A percentile compares a stretch with the other conserved stretches of the same genome.
Conservation (phyloP, 495 filamentous ascomycete genomes). For the Aspergillus sclerotiicarbonarius region DNA sequence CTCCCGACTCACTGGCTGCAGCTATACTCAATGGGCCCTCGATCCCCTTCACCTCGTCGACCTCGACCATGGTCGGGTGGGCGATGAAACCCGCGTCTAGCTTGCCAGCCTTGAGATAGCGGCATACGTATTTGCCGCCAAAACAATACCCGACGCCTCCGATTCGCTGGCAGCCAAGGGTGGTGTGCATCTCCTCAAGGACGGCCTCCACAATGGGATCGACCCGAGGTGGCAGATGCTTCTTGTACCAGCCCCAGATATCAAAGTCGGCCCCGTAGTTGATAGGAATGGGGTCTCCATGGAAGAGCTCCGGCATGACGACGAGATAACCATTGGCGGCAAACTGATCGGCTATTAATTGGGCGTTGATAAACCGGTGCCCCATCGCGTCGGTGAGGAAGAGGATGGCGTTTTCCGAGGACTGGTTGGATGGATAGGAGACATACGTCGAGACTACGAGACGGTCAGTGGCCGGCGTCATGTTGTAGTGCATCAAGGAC, state of each 20-base stretch:
- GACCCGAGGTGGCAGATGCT: conserved; percentile 55
- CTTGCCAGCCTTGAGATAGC: conserved; percentile 34
- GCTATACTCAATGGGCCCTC: conserved; percentile 66
- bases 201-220: conserved; percentile 58
- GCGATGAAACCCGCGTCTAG: conserved; percentile 64
- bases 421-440: conserved; percentile 18
- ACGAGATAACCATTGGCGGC: conserved; percentile 76
- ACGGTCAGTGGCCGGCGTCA: neutral
- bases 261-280: conserved; percentile 29
- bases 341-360: conserved; percentile 64
- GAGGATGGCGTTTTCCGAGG: conserved; percentile 28
- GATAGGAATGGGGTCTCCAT: conserved; percentile 32
- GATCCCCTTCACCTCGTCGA: conserved; percentile 66
- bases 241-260: conserved; percentile 27
- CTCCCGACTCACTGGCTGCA: conserved; percentile 53
- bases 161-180: conserved; percentile 57
- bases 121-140: conserved; percentile 55
- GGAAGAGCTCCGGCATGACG: conserved; percentile 58
- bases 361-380: conserved; percentile 33
- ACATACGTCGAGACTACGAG: conserved; percentile 31
- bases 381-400: conserved; percentile 36
- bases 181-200: conserved; percentile 51
- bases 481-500: neutral
- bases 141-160: conserved; percentile 79
- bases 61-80: conserved; percentile 69